Evolutionary conservation across 208 protist species (phyloP).

Genomic region (Leishmania turanica): DNA sequence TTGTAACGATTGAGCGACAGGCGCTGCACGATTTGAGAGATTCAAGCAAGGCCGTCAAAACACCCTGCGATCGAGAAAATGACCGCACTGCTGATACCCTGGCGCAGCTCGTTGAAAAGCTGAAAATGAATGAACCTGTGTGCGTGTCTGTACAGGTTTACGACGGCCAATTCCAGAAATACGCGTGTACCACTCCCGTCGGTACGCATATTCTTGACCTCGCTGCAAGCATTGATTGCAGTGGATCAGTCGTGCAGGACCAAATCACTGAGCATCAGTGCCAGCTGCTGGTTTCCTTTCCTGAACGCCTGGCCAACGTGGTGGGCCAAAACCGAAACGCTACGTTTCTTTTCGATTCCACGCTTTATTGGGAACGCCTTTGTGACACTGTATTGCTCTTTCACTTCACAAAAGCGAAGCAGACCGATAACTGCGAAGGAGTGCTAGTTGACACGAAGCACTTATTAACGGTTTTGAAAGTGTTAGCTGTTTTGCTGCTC

Average conservation of each 20-base stretch:
- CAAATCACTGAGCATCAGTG: constrained; percentile 20
- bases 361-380: constrained; percentile 29
- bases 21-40: background rate
- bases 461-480: background rate
- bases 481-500: constrained; percentile 4
- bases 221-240: constrained; percentile 1
- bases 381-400: constrained; percentile 29
- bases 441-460: background rate
- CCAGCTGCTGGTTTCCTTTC: constrained; percentile 31
- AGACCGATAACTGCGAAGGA: background rate
- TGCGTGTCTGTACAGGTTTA: background rate
- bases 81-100: background rate
- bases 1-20: background rate
- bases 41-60: background rate
- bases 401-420: constrained; percentile 21
- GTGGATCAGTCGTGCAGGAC: background rate
- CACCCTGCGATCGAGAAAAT: background rate
- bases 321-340: background rate
- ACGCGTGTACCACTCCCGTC: constrained; percentile 15
- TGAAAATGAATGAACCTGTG: constrained; percentile 16
- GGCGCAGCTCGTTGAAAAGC: constrained; percentile 3
- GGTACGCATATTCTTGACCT: constrained; percentile 12
- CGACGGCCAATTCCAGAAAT: background rate
- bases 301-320: constrained; percentile 31
- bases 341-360: constrained; percentile 18